These are phyloP conservation scores for Poa annua DNA, from an alignment of 176 grass and related monocot species.

Conservation along the genomic window DNA sequence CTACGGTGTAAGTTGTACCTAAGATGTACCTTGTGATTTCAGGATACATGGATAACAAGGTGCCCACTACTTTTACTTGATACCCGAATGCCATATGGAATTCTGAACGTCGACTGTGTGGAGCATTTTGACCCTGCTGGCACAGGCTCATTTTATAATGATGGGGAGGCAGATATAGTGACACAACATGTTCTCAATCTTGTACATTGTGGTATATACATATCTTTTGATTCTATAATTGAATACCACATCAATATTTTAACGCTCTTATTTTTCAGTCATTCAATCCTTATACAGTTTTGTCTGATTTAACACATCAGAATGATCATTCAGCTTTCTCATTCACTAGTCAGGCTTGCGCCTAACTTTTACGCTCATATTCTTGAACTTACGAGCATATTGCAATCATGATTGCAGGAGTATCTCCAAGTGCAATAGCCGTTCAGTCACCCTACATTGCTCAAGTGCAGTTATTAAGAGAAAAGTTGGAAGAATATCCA, in stretches of 20 bases:
- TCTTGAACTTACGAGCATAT: slow-evolving; percentile 35
- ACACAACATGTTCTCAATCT: slow-evolving; percentile 92
- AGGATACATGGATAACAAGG: slow-evolving; percentile 84
- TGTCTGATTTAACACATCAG: background rate
- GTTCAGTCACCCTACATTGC: slow-evolving; percentile 97
- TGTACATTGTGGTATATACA: slow-evolving; percentile 73
- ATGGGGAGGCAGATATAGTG: slow-evolving; percentile 91
- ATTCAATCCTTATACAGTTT: slow-evolving; percentile 26
- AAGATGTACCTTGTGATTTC: slow-evolving; percentile 46
- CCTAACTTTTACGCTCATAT: slow-evolving; percentile 19
- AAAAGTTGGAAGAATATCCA: slow-evolving; percentile 73
- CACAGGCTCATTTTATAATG: slow-evolving; percentile 94
- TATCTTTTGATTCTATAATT: slow-evolving; percentile 38
- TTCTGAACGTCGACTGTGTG: slow-evolving; percentile 67
- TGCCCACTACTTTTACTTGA: slow-evolving; percentile 88
- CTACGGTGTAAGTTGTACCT: slow-evolving; percentile 28
- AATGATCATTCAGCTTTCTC: slow-evolving; percentile 16
- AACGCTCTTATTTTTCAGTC: background rate
- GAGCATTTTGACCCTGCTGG: slow-evolving; percentile 89
- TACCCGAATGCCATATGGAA: slow-evolving; percentile 84
- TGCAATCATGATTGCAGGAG: slow-evolving; percentile 59
- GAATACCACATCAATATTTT: background rate
- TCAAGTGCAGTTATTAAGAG: slow-evolving; percentile 90
- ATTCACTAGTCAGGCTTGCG: background rate
- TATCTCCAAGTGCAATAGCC: slow-evolving; percentile 65